Base-by-base conservation (phyloP, 306 rosid genomes). In the Crotalaria pallida region DNA sequence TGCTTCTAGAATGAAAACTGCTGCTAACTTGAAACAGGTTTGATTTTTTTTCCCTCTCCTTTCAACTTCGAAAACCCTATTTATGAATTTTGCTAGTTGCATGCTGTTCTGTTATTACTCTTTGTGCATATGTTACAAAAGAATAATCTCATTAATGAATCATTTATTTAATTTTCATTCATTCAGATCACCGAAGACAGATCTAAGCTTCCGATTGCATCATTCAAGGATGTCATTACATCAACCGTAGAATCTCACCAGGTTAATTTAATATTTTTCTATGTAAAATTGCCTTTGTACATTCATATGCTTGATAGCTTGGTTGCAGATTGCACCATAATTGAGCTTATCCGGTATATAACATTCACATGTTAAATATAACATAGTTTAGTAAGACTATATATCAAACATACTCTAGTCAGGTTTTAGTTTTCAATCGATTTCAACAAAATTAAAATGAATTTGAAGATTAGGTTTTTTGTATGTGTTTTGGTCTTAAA, bases 221-320 rank as follows among this genome's bases (percentile, higher is more conserved):
- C 96, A 79, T 95, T 80, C 83, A 78, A 55, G 85, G 96, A 89
- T 82, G 78, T 26, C 58, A 89, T 95, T 65, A 75, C 92, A 53
- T 83, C 99, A 29, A 74, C 88, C 10, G 74, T 86, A 71, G 89
- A 87, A 67, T 87, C 96, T 75, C 80, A 95, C 85, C 99, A 95
- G 97, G 99, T 89, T 79, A 78, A 67, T 80, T 60, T 40, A 36
- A 51, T 21, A 53, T 43, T 52, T 29, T 45, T 19, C 74, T 41
- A 45, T 31, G 75, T 50, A 33, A 48, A 44, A 22, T 53, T 15
- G 21, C 34, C 72, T 65, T 58, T 72, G 40, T 44, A 45, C 26
- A 47, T 61, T 60, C 67, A 33, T 64, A 52, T 26, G 21, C 58
- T 63, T 15, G 59, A 45, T 63, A 12, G 49, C 64, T 56, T 43